Evolutionary conservation across 2,329 filamentous ascomycete genomes (phyloP), one percentile per base, ranked within the genome.

Genomic region (Byssochlamys sp.): DNA sequence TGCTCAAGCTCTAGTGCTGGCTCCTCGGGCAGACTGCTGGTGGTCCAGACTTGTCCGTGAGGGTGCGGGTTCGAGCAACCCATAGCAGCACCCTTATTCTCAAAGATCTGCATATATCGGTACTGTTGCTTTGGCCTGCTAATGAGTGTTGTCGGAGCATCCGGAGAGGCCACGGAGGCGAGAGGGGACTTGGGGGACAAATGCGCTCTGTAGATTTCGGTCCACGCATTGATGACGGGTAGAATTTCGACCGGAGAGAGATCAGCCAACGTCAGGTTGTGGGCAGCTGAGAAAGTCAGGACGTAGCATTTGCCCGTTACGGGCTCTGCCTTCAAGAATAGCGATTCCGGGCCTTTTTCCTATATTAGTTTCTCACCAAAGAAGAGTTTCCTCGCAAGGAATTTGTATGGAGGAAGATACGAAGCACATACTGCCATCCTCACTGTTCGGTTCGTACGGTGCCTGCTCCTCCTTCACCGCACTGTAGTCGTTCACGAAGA

Each of bases 21-120:
- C 73, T 99, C 94, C 70, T 97, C 91, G 0, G 94, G 94, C 64
- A 96, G 77, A 5, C 86, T 88, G 25, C 90, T 96, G 0, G 91
- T 95, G 1, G 90, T 94, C 94, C 94, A 99, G 61, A 96, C 81
- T 73, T 99, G 94, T 59, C 94, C 92, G 75, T 99, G 94, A 0
- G 94, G 94, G 72, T 99, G 94, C 0, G 94, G 94, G 72, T 99
- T 99, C 1, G 92, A 97, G 78, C 94, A 99, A 55, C 94, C 94
- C 94, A 99, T 99, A 10, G 92, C 90, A 0, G 89, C 85, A 55
- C 94, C 94, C 76, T 99, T 99, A 79, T 99, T 99, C 77, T 99
- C 94, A 62, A 99, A 99, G 62, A 99, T 97, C 71, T 99, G 94
- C 91, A 99, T 96, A 76, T 95, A 97, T 56, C 88, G 84, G 67